Evolutionary conservation across 2,329 filamentous ascomycete genomes (phyloP).

Genomic region (Arthrinium phaeospermum): DNA sequence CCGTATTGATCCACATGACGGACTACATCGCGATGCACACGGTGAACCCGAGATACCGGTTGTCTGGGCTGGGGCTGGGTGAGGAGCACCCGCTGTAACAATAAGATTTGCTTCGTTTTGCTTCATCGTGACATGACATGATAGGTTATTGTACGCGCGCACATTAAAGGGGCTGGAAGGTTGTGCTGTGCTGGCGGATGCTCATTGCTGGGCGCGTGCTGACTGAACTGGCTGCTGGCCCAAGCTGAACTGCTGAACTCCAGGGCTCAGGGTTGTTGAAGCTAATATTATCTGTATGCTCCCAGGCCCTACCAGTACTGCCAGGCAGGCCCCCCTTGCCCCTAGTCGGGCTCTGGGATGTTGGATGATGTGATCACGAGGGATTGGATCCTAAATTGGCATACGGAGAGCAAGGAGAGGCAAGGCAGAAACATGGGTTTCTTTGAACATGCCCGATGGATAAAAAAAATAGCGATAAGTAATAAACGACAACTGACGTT

Average conservation of each 20-base stretch:
- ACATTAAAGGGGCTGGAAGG: not conserved
- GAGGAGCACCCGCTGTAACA: not conserved
- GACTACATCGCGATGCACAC: constrained; percentile 33
- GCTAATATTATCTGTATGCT: not conserved
- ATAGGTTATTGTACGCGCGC: too few relatives aligned
- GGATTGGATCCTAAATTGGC: not conserved
- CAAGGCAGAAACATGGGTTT: not conserved
- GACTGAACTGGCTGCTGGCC: not conserved
- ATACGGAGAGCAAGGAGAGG: not conserved
- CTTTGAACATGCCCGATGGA: not conserved
- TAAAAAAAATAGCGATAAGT: not conserved
- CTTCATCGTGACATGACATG: not conserved
- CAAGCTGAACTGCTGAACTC: not conserved
- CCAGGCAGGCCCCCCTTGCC: too few relatives aligned
- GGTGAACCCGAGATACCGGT: constrained; percentile 26
- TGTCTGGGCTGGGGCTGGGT: constrained; percentile 28
- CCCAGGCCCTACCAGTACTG: too few relatives aligned
- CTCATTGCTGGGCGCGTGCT: too few relatives aligned
- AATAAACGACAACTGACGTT: not conserved
- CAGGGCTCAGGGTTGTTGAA: not conserved
- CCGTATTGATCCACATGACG: constrained; percentile 33
- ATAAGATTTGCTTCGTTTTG: not conserved
- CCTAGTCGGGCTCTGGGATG: not conserved
- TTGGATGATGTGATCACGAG: not conserved
- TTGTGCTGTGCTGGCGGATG: not conserved